phyloP scores from a whole-genome alignment of 2,329 filamentous ascomycete genomes.

The Penicillium sp. region DNA sequence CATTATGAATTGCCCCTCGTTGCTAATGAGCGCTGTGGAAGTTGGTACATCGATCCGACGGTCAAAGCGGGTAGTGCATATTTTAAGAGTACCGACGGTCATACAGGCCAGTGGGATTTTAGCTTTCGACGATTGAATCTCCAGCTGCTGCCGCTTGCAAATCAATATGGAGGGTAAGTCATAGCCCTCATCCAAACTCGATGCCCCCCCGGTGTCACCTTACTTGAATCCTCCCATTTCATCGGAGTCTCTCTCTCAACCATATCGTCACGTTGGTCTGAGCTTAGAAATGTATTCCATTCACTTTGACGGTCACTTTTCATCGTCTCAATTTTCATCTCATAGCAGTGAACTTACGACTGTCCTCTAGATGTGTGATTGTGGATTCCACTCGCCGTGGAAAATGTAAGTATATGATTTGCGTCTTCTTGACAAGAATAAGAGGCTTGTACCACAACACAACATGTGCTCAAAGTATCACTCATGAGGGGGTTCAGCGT shows the following conservation, averaged over 20 bases:
- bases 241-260: no score
- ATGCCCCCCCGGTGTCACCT: not conserved
- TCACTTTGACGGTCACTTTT: not conserved
- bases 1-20: slow-evolving; percentile 61
- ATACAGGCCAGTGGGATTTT: slow-evolving; percentile 85
- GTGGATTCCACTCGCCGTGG: slow-evolving; percentile 90
- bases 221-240: not conserved
- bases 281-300: not conserved
- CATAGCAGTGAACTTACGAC: not conserved
- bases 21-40: slow-evolving; percentile 91
- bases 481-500: no score
- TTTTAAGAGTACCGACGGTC: slow-evolving; percentile 97
- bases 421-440: no score
- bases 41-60: slow-evolving; percentile 76
- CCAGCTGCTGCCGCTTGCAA: slow-evolving; percentile 66
- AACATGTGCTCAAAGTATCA: no score
- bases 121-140: slow-evolving; percentile 79
- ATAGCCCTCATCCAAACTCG: slow-evolving; percentile 17
- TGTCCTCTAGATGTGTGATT: slow-evolving; percentile 53
- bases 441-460: no score
- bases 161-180: slow-evolving; percentile 58
- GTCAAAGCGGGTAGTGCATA: slow-evolving; percentile 71
- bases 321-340: not conserved
- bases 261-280: not conserved
- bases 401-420: slow-evolving; percentile 55